These are phyloP conservation scores for Acidiella bohemica DNA, from an alignment of 495 filamentous ascomycete genomes.

Conservation along the genomic window DNA sequence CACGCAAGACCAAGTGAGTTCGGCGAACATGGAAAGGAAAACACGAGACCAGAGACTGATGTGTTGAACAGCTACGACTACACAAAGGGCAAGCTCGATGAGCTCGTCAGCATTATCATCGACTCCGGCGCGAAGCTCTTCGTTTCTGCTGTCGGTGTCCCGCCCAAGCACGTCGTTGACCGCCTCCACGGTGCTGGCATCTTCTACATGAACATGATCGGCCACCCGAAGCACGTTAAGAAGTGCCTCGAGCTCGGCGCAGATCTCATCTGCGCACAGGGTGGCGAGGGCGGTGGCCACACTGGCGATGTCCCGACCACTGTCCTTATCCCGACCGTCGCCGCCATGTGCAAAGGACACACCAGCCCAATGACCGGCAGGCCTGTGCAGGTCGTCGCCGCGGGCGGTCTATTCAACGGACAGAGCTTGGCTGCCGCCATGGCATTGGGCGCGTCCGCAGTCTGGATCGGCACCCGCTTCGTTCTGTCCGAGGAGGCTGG, in stretches of 20 bases:
- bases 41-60: background rate
- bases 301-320: conserved; percentile 84
- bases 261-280: conserved; percentile 88
- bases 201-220: conserved; percentile 99
- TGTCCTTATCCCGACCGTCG: conserved; percentile 80
- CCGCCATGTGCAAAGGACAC: conserved; percentile 61
- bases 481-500: conserved; percentile 88
- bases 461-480: conserved; percentile 96
- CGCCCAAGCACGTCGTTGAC: conserved; percentile 78
- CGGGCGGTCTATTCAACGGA: conserved; percentile 89
- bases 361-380: conserved; percentile 77
- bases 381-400: conserved; percentile 81
- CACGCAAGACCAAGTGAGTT: conserved; percentile 67
- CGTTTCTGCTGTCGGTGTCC: conserved; percentile 91
- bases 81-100: conserved; percentile 94
- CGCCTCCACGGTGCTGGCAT: conserved; percentile 74
- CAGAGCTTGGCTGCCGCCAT: conserved; percentile 77
- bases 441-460: conserved; percentile 81
- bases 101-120: conserved; percentile 85
- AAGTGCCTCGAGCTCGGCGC: conserved; percentile 82
- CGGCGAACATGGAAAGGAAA: background rate
- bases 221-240: conserved; percentile 94
- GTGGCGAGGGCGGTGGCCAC: conserved; percentile 79
- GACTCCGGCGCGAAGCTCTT: conserved; percentile 81
- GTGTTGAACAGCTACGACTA: conserved; percentile 75